These are phyloP conservation scores for Vigna nakashimae DNA, from an alignment of 306 rosid species.

Conservation along the genomic window DNA sequence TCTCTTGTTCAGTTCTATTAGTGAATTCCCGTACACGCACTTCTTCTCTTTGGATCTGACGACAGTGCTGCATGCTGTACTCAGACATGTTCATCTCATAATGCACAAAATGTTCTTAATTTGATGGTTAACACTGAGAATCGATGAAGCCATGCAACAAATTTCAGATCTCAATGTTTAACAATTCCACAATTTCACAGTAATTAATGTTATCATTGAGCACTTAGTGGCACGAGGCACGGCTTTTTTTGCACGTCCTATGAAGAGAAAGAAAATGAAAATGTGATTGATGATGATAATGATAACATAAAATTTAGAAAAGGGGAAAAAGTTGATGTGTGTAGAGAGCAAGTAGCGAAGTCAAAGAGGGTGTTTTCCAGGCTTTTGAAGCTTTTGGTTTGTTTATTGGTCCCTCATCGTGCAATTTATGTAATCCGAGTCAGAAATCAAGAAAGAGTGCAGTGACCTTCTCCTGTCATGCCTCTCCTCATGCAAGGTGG, in stretches of 20 bases:
- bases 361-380: constrained; percentile 51
- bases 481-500: constrained; percentile 45
- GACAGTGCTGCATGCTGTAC: constrained; percentile 17
- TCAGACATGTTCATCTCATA: not conserved
- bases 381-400: constrained; percentile 36
- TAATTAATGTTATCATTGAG: constrained; percentile 26
- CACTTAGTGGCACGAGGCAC: constrained; percentile 5
- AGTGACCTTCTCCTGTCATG: constrained; percentile 31
- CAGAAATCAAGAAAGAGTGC: constrained; percentile 42
- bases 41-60: constrained; percentile 38
- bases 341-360: constrained; percentile 34
- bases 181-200: constrained; percentile 4
- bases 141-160: not conserved
- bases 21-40: constrained; percentile 1
- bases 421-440: constrained; percentile 48
- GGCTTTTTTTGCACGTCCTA: not conserved
- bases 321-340: constrained; percentile 44
- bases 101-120: not conserved
- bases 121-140: not conserved
- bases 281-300: constrained; percentile 9
- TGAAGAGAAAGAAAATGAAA: constrained; percentile 26
- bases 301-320: constrained; percentile 3
- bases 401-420: constrained; percentile 41
- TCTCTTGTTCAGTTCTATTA: not conserved
- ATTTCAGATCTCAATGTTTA: constrained; percentile 34